Evolutionary conservation across 495 filamentous ascomycete genomes (phyloP).

Genomic region (Penicillium dipodomyicola): DNA sequence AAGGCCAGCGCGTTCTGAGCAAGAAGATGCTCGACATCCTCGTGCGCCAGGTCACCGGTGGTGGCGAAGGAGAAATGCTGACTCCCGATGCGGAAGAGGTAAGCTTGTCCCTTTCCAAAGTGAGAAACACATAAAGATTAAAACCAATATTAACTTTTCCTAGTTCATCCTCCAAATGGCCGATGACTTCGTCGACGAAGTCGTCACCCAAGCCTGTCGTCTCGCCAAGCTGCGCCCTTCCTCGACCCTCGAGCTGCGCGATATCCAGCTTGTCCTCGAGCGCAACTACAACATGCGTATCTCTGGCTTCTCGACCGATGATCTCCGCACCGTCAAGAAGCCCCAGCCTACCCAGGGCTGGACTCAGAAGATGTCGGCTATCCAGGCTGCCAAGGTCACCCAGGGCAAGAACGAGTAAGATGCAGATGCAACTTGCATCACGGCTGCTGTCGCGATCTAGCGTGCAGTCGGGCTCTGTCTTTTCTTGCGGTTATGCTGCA

Average conservation of each 20-base stretch:
- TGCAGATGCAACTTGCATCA: not conserved
- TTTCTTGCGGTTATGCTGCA: not conserved
- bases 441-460: not conserved
- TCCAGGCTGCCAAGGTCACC: slow-evolving; percentile 83
- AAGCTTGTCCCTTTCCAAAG: slow-evolving; percentile 24
- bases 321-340: slow-evolving; percentile 89
- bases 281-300: slow-evolving; percentile 98
- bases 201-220: slow-evolving; percentile 80
- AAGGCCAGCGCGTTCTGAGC: slow-evolving; percentile 82
- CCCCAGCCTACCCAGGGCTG: slow-evolving; percentile 80
- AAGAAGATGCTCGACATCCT: slow-evolving; percentile 97
- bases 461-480: not conserved
- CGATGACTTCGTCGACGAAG: slow-evolving; percentile 91
- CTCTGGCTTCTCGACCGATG: slow-evolving; percentile 89
- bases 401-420: slow-evolving; percentile 45
- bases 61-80: slow-evolving; percentile 65
- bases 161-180: slow-evolving; percentile 85
- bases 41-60: slow-evolving; percentile 87
- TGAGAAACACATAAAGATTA: not conserved
- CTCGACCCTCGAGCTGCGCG: slow-evolving; percentile 83
- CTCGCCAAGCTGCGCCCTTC: slow-evolving; percentile 90
- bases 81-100: slow-evolving; percentile 96
- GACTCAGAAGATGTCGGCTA: slow-evolving; percentile 93
- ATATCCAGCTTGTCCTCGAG: slow-evolving; percentile 92
- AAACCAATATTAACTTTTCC: slow-evolving; percentile 14